Evolutionary conservation across 371 early-diverging fungal genomes (phyloP), one percentile per base, ranked within the genome.

Genomic region (Smittium culicis): DNA sequence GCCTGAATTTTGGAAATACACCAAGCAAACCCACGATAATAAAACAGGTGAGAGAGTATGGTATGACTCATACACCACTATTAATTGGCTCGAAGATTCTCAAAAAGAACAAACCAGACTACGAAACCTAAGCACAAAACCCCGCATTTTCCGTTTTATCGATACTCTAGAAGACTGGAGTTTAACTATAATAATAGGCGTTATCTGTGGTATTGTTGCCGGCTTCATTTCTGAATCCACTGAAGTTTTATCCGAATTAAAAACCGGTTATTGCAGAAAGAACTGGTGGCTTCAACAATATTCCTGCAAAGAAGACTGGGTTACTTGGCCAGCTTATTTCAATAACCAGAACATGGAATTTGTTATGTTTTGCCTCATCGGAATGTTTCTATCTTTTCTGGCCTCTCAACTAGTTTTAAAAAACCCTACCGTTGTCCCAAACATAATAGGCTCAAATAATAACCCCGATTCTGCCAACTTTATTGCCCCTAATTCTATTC

Each of bases 51-150:
- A 69, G n/a, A 73, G 74, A 16, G 70, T 73, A 16, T 77, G 77
- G 77, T 77, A 76, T 67, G 76, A 71, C 56, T 77, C 77, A 1
- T 77, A 77, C 68, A 77, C 77, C 2, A 74, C 77, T 31, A 92
- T 92, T 79, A 93, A 96, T 74, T 95, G 93, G 92, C 89, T 92
- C 54, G 92, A 93, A 69, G 96, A 94, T 71, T 81, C 84, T 67
- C 85, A 91, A 55, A 89, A 93, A 72, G 96, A 96, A 73, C 82
- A 89, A n/a, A 81, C 86, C 0, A 76, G 95, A 27, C 75, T 88
- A 32, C 78, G 88, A 28, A 80, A 75, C 55, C 66, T 94, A 29
- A 75, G 81, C 34, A 32, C 1, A n/a, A 32, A 33, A 34, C 11
- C 31, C 35, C n/a, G 11, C n/a, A 30, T n/a, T 27, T 5, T 34